A percentile compares a stretch with the other conserved stretches of the same genome.
Evolutionary conservation across 352 stramenopile genomes (phyloP).

Genomic region (Phytophthora megakarya): DNA sequence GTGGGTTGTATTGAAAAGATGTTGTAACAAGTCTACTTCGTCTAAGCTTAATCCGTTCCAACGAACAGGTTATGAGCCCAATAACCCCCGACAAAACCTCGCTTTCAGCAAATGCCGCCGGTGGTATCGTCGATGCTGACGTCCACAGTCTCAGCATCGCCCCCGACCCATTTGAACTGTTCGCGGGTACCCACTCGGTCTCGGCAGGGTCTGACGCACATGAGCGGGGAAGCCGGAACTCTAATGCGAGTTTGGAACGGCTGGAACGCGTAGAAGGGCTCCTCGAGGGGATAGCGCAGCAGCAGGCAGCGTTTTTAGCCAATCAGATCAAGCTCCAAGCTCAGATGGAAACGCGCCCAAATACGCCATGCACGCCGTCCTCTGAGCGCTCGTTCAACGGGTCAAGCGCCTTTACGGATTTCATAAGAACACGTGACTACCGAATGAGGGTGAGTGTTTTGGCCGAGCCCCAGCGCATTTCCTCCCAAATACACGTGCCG

Average conservation of each 20-base stretch:
- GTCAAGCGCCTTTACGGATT: slow-evolving; percentile 9
- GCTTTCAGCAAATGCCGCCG: no score
- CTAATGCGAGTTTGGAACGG: slow-evolving; percentile 7
- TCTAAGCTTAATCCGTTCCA: no score
- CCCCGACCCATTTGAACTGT: slow-evolving; percentile 5
- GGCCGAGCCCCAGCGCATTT: not conserved
- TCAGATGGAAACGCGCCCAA: not conserved
- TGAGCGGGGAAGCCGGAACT: slow-evolving; percentile 6
- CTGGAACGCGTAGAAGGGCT: slow-evolving; percentile 1
- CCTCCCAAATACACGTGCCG: no score
- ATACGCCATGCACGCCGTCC: not conserved
- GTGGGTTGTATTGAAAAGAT: no score
- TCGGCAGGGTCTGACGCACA: slow-evolving; percentile 2
- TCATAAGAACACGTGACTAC: not conserved
- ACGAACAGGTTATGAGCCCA: no score
- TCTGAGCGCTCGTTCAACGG: not conserved
- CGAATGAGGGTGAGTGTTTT: not conserved
- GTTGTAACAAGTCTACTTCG: no score
- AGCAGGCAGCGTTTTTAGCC: slow-evolving; percentile 1
- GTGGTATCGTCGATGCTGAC: not conserved
- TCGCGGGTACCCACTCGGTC: slow-evolving; percentile 2
- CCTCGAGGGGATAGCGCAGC: slow-evolving; percentile 10
- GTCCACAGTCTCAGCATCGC: not conserved
- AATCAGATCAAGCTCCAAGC: slow-evolving; percentile 2
- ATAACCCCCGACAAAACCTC: no score